Conservation (phyloP, 306 rosid genomes). For the Malus fusca region DNA sequence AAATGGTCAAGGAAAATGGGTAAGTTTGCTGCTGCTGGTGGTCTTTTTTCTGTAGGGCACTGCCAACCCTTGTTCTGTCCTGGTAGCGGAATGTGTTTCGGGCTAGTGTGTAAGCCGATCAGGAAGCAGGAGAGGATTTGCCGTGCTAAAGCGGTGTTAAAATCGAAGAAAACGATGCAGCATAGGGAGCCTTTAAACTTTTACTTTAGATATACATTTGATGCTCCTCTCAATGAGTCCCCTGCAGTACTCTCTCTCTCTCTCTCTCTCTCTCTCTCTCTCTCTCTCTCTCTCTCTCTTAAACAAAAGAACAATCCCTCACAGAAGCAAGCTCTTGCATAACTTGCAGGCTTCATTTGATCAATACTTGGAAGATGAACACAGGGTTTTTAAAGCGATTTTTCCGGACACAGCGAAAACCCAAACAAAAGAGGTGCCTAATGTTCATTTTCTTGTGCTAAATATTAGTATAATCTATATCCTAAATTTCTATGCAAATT, state of each 20-base stretch:
- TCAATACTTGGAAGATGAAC: conserved; percentile 37
- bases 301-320: not conserved
- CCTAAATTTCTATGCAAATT: not conserved
- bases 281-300: not conserved
- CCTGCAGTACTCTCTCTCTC: conserved; percentile 11
- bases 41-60: not conserved
- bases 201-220: conserved; percentile 9
- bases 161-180: not conserved
- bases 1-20: not conserved
- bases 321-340: not conserved
- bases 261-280: not conserved
- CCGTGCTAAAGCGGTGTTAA: not conserved
- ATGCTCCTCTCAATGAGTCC: conserved; percentile 31
- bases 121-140: conserved; percentile 3
- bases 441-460: not conserved
- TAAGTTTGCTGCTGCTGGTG: not conserved
- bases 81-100: not conserved
- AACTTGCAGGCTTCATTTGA: conserved; percentile 44
- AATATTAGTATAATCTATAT: not conserved
- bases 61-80: not conserved
- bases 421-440: conserved; percentile 26
- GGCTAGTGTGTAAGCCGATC: not conserved
- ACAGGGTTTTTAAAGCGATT: conserved; percentile 24
- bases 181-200: conserved; percentile 23
- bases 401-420: conserved; percentile 16